These are phyloP conservation scores for Selaginella tamariscina DNA, from an alignment of 75 land plant species.

Conservation along the genomic window DNA sequence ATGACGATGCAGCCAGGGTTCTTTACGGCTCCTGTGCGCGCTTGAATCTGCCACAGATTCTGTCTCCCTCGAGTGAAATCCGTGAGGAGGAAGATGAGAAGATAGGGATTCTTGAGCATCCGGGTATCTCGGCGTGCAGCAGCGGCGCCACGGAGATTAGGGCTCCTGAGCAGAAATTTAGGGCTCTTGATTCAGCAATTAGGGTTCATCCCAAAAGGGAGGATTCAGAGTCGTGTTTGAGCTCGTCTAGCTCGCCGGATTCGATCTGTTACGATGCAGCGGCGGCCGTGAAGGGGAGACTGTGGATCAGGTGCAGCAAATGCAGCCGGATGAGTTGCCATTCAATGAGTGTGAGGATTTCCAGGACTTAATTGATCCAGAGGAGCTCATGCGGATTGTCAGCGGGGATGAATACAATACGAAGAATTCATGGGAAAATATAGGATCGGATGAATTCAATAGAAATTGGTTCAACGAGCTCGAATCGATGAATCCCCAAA, in stretches of 20 bases:
- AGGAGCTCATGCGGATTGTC: not conserved
- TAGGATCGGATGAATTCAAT: no score
- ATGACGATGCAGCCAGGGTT: conserved; percentile 38
- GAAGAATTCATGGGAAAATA: no score
- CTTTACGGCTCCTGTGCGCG: conserved; percentile 29
- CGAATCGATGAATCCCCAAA: no score
- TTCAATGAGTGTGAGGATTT: not conserved
- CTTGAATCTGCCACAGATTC: not conserved
- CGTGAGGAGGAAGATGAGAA: not conserved
- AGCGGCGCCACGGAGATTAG: no score
- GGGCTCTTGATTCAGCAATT: no score
- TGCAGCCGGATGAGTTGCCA: not conserved
- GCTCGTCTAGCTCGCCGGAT: no score
- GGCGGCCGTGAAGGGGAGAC: not conserved
- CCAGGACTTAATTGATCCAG: not conserved
- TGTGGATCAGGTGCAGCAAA: not conserved
- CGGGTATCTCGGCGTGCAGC: no score
- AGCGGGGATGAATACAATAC: not conserved
- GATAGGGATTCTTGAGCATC: no score
- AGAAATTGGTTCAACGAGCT: no score
- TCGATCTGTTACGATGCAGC: not conserved
- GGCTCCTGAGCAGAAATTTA: no score
- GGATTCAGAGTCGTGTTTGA: no score
- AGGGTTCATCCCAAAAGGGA: no score
- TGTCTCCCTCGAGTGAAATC: not conserved